A percentile compares a stretch with the other conserved stretches of the same genome.
Evolutionary conservation across 129 eudicot species (phyloP).

Genomic region (Silybum marianum): DNA sequence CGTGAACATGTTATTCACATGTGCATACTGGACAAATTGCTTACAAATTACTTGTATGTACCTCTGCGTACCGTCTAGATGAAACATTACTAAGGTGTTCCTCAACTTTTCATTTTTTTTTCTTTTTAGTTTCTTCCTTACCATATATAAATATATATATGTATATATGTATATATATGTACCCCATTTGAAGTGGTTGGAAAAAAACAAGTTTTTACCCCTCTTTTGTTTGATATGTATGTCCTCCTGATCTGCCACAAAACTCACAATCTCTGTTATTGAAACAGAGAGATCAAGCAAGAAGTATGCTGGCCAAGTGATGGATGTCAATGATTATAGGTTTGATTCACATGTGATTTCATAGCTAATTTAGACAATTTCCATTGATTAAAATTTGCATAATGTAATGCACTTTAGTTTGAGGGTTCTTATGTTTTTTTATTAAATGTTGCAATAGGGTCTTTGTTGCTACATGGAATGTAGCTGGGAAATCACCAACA

Average conservation of each 20-base stretch:
- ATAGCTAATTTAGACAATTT: background rate
- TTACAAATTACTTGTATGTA: background rate
- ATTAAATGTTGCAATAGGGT: constrained; percentile 41
- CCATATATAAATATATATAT: background rate
- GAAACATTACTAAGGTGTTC: background rate
- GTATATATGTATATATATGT: too few species aligned
- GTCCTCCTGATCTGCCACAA: constrained; percentile 14
- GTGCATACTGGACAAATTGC: background rate
- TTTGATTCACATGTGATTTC: constrained; percentile 29
- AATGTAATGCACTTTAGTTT: background rate
- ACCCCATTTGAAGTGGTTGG: background rate
- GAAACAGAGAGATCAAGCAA: constrained; percentile 56
- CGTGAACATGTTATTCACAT: background rate
- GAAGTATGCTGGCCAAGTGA: constrained; percentile 56
- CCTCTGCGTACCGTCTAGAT: background rate
- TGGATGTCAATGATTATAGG: constrained; percentile 80
- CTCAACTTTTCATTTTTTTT: background rate
- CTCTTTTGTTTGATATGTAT: constrained; percentile 13
- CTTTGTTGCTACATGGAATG: constrained; percentile 98
- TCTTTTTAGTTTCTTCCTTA: background rate
- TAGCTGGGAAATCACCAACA: constrained; percentile 93
- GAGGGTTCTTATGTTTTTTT: background rate
- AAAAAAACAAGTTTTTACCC: constrained; percentile 19
- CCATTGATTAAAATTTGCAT: background rate
- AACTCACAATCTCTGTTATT: constrained; percentile 4